Evolutionary conservation across 1,284 basidiomycete genomes (phyloP).

Genomic region (Heterobasidion parviporum): DNA sequence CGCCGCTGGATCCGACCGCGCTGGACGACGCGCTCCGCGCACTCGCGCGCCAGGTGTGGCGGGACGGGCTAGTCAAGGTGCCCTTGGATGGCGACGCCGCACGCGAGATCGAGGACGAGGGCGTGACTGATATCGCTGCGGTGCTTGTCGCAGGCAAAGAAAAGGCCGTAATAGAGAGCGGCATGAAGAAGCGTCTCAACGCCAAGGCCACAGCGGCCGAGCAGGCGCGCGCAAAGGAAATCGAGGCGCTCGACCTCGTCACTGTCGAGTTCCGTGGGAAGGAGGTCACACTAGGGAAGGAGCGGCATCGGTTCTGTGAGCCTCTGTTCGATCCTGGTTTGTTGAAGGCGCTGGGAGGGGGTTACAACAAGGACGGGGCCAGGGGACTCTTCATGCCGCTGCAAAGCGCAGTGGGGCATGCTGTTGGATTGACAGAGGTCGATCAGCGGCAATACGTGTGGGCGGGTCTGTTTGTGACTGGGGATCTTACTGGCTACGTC

Average conservation of each 20-base stretch:
- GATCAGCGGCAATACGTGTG: conserved; percentile 68
- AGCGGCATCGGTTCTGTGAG: conserved; percentile 86
- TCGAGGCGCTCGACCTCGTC: conserved; percentile 74
- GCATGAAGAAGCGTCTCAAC: conserved; percentile 68
- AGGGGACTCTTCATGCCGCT: conserved; percentile 33
- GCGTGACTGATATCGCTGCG: conserved; percentile 78
- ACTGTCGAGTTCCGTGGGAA: conserved; percentile 66
- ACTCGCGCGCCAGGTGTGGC: conserved; percentile 53
- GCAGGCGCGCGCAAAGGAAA: conserved; percentile 70
- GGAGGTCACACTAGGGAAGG: conserved; percentile 75
- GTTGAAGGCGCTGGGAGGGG: conserved; percentile 25
- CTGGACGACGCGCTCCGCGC: conserved; percentile 44
- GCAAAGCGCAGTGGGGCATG: conserved; percentile 57
- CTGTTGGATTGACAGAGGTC: conserved; percentile 49
- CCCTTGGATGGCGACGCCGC: conserved; percentile 65
- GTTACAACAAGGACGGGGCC: conserved; percentile 7
- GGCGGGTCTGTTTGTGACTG: conserved; percentile 79
- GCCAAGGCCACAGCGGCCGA: conserved; percentile 74
- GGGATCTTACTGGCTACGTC: conserved; percentile 68
- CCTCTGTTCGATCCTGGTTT: conserved; percentile 75
- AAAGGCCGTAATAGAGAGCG: conserved; percentile 73
- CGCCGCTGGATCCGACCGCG: conserved; percentile 33
- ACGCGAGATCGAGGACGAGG: conserved; percentile 66
- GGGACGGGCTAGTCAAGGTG: conserved; percentile 56
- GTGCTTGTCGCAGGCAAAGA: conserved; percentile 76